These are phyloP conservation scores for Furcasterigmium furcatum DNA, from an alignment of 2,329 filamentous ascomycete species.

Conservation along the genomic window DNA sequence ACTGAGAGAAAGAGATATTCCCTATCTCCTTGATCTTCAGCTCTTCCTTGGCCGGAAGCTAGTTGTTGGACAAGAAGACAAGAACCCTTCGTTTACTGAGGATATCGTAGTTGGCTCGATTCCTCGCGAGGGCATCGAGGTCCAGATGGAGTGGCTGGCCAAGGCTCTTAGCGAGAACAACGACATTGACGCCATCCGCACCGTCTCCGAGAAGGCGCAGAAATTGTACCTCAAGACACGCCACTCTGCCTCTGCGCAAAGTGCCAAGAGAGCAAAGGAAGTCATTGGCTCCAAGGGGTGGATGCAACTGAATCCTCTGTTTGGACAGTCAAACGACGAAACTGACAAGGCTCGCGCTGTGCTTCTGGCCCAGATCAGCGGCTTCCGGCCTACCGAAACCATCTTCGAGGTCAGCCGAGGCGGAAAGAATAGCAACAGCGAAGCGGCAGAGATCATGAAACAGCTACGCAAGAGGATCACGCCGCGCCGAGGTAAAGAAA, in stretches of 20 bases:
- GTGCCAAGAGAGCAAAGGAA: slow-evolving; percentile 81
- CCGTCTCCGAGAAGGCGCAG: slow-evolving; percentile 82
- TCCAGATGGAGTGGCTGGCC: slow-evolving; percentile 76
- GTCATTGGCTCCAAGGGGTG: slow-evolving; percentile 68
- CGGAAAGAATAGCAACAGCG: slow-evolving; percentile 57
- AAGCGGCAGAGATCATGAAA: slow-evolving; percentile 74
- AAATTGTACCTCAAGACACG: slow-evolving; percentile 88
- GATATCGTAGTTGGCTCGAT: slow-evolving; percentile 82
- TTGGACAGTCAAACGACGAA: slow-evolving; percentile 64
- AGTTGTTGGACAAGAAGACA: slow-evolving; percentile 66
- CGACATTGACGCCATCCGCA: slow-evolving; percentile 68
- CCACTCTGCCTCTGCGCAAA: slow-evolving; percentile 85
- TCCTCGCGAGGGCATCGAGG: slow-evolving; percentile 69
- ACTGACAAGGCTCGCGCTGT: slow-evolving; percentile 71
- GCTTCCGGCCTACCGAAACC: slow-evolving; percentile 86
- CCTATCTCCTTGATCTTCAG: slow-evolving; percentile 91
- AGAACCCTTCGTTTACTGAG: slow-evolving; percentile 67
- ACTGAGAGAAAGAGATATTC: slow-evolving; percentile 80
- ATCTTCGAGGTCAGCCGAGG: slow-evolving; percentile 91
- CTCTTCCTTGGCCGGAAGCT: slow-evolving; percentile 87
- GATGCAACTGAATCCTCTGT: slow-evolving; percentile 75
- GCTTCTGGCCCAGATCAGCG: slow-evolving; percentile 86
- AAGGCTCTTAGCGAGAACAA: slow-evolving; percentile 72
- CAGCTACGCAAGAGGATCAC: slow-evolving; percentile 67
- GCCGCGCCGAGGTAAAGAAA: slow-evolving; percentile 42